Evolutionary conservation across 1,284 basidiomycete genomes (phyloP).

Genomic region (Cryptococcus hybrid): DNA sequence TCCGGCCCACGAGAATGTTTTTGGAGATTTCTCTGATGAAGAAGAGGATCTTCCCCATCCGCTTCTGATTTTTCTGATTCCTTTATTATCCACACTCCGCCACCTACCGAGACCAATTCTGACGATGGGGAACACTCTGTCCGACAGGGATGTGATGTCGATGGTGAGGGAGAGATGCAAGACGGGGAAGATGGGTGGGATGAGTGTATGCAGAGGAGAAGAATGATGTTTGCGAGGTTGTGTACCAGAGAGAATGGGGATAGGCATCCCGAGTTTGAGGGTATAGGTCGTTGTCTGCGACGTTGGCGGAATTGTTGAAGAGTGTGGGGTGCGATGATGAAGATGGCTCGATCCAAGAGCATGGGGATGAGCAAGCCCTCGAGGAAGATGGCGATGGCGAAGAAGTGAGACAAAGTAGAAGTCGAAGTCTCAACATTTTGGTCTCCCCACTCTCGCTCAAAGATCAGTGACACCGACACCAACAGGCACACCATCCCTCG

Average conservation of each 20-base stretch:
- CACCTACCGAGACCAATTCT: constrained; percentile 13
- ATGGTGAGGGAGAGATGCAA: constrained; percentile 9
- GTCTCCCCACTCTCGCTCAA: neutral
- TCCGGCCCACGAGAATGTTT: constrained; percentile 8
- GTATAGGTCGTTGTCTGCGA: constrained; percentile 41
- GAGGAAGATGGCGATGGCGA: constrained; percentile 6
- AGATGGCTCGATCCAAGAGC: no score
- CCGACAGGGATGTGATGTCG: neutral
- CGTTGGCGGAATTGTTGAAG: constrained; percentile 31
- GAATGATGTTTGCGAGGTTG: constrained; percentile 47
- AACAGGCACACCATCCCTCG: constrained; percentile 22
- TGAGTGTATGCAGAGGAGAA: constrained; percentile 39
- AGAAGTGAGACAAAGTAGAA: neutral
- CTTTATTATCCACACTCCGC: constrained; percentile 13
- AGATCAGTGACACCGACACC: neutral
- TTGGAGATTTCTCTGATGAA: constrained; percentile 7
- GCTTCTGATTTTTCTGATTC: constrained; percentile 14
- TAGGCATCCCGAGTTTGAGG: constrained; percentile 42
- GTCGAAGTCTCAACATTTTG: neutral
- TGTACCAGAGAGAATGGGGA: constrained; percentile 13
- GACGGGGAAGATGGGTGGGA: constrained; percentile 33
- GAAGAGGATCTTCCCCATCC: constrained; percentile 5
- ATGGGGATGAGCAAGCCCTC: neutral
- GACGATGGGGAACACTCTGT: constrained; percentile 7
- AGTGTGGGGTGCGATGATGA: constrained; percentile 14